Evolutionary conservation across 805 yeast species (phyloP), one percentile per base, ranked within the genome.

Genomic region (Ogataea chonburiensis): DNA sequence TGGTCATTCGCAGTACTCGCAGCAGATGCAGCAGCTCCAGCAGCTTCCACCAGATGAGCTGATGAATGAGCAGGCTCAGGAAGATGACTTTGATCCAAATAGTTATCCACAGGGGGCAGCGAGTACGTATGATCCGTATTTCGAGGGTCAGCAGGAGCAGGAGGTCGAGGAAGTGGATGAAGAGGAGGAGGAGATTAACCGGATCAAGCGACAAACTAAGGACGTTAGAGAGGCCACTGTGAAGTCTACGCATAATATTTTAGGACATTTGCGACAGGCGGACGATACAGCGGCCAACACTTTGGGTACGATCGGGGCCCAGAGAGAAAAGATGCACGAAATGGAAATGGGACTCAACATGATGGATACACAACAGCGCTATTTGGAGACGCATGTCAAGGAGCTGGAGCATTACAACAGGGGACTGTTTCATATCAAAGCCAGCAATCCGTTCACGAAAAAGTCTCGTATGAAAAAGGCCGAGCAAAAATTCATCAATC

Each of bases 241-340:
- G 8, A 81, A 86, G 11, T 79, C 89, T 24, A 84, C 97, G 0
- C 75, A 94, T 54, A 87, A 87, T 52, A 88, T 95, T 1, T 63
- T 93, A 20, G 73, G 73, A 36, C 70, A 78, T 67, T 82, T 86
- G 3, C 73, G 75, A 40, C 81, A 81, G 38, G 88, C 89, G 1
- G 87, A 81, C 53, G 75, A 73, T 42, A 69, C 81, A 5, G 91
- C 87, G 23, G 68, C 80, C 45, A 89, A 91, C 56, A 83, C 97
- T 0, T 63, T 91, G 45, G 97, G 96, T 18, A 77, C 86, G 77
- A 71, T 93, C 31, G 98, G 98, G 17, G 76, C 89, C n/a, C 98
- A 93, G 61, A 79, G 93, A 39, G 96, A 88, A 56, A 71, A 86
- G 31, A 67, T 93, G 45, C 85, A 82, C 58, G 78, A 77, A 52